Base-by-base conservation (phyloP, 805 yeast genomes). In the Monosporozyma aerobia region DNA sequence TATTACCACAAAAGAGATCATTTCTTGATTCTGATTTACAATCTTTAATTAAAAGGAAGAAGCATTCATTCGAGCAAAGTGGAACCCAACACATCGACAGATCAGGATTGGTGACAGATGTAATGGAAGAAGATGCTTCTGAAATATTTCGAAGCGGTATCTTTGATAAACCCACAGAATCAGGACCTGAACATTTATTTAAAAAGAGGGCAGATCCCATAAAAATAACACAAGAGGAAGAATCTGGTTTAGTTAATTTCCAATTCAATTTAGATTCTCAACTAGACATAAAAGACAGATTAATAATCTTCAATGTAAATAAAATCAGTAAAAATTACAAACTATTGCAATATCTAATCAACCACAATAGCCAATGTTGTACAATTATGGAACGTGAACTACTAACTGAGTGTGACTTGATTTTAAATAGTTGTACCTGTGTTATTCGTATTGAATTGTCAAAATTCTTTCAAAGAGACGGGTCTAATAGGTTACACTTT, bases 1-100 rank as follows among this genome's bases (percentile, higher is more conserved):
- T 57, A 23, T 6, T 55, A 1, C 57, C 63, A 11, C 61, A 58
- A n/a, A 61, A 57, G 27, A 53, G 64, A 45, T 61, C 66, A 0
- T 57, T 57, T 40, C 50, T 62, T 9, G 65, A 64, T 46, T 57
- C 54, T 6, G 65, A 60, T 5, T 47, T 62, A n/a, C 25, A 30
- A 33, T 51, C 59, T 11, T 47, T 61, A 7, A 32, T 57, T 5
- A 54, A 51, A 6, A 45, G 45, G 13, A 54, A 54, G 48, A 52
- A 48, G 40, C 47, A 2, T 2, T 16, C 25, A 2, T 39, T 39
- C 10, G 19, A 8, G 7, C 39, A 35, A 35, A 13, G n/a, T 35
- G 5, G 14, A 55, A 48, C 32, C n/a, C 48, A 29, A 47, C 32
- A 47, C 43, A 41, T 37, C 14, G 29, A 32, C 14, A 35, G n/a